A percentile compares a stretch with the other conserved stretches of the same genome.
Evolutionary conservation across 2,329 filamentous ascomycete genomes (phyloP).

Genomic region (Hypoxylon sp.): DNA sequence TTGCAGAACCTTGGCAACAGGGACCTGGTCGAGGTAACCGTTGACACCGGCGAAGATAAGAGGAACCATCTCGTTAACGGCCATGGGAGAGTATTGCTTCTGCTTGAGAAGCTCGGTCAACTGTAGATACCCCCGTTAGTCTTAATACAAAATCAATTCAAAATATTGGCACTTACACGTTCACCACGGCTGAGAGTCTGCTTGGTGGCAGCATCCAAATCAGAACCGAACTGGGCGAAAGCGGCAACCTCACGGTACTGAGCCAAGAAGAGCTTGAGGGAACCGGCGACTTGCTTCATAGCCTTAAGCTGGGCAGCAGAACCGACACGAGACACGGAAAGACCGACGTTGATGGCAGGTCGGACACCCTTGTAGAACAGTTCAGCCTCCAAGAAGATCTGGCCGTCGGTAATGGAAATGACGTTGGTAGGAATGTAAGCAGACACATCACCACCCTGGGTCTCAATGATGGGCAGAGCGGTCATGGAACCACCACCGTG

Average conservation of each 20-base stretch:
- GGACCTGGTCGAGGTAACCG: constrained; percentile 89
- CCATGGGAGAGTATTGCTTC: constrained; percentile 99
- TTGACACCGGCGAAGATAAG: constrained; percentile 99
- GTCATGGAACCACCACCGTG: constrained; percentile 96
- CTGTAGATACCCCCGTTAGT: constrained; percentile 57
- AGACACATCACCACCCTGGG: constrained; percentile 99
- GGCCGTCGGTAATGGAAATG: constrained; percentile 99
- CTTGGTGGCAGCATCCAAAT: constrained; percentile 98
- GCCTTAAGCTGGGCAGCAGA: constrained; percentile 99
- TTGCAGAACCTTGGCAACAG: constrained; percentile 89
- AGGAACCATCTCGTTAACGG: constrained; percentile 99
- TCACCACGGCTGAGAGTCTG: constrained; percentile 98
- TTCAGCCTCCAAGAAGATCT: constrained; percentile 99
- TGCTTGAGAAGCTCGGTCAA: constrained; percentile 99
- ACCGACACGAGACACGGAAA: constrained; percentile 99
- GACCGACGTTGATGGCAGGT: constrained; percentile 99
- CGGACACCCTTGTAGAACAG: constrained; percentile 99
- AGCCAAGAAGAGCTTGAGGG: constrained; percentile 99
- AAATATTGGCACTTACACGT: constrained; percentile 76
- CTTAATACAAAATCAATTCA: constrained; percentile 18
- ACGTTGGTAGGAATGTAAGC: constrained; percentile 99
- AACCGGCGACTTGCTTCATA: constrained; percentile 99
- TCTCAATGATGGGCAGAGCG: constrained; percentile 98
- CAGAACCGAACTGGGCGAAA: constrained; percentile 99
- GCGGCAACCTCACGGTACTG: constrained; percentile 99